phyloP scores from a whole-genome alignment of 164 flowering plant genomes.

The Chimonanthus salicifolius region DNA sequence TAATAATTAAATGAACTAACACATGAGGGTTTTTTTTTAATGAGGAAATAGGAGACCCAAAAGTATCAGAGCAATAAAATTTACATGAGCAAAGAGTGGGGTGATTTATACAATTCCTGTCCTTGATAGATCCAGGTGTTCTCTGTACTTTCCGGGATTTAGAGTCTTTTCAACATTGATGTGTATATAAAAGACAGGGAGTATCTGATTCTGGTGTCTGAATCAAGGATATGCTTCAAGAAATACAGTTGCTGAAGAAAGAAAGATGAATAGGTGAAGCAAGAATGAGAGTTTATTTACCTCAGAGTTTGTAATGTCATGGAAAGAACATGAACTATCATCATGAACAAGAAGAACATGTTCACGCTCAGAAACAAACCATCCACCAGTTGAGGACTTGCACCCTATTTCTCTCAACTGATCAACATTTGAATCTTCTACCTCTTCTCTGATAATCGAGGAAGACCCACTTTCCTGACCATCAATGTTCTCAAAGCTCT shows the following conservation, averaged over 20 bases:
- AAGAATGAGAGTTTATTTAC: conserved; percentile 23
- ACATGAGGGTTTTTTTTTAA: too few species aligned
- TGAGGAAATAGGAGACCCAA: too few species aligned
- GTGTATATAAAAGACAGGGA: too few species aligned
- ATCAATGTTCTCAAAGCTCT: conserved; percentile 64
- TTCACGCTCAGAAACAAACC: conserved; percentile 96
- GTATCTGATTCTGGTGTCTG: background rate
- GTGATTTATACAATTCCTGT: too few species aligned
- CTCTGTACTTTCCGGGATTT: too few species aligned
- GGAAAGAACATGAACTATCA: conserved; percentile 83
- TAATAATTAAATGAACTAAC: too few species aligned
- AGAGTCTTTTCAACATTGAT: too few species aligned
- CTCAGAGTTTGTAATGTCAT: conserved; percentile 81
- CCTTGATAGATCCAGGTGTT: too few species aligned
- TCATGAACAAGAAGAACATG: conserved; percentile 84
- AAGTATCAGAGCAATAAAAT: too few species aligned
- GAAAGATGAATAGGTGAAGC: background rate
- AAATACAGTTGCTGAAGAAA: background rate
- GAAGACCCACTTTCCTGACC: conserved; percentile 51
- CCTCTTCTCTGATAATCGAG: conserved; percentile 38
- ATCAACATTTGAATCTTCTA: conserved; percentile 38
- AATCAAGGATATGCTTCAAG: background rate
- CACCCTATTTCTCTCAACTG: conserved; percentile 62
- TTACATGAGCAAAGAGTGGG: too few species aligned
- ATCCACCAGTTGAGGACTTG: conserved; percentile 83